Conservation (phyloP, 116 monocot genomes). For the Posidonia oceanica region DNA sequence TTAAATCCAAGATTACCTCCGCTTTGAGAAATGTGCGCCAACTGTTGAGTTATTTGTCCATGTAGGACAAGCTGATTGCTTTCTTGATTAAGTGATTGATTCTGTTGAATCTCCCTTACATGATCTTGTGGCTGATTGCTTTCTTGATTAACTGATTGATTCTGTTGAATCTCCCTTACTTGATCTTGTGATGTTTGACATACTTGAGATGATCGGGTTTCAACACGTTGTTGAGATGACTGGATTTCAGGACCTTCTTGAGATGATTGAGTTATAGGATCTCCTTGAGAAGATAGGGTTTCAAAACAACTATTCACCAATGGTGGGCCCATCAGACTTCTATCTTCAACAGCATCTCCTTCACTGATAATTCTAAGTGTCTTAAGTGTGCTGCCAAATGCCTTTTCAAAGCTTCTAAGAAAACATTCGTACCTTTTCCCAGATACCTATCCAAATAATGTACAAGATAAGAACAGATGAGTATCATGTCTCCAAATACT, state of each 20-base stretch:
- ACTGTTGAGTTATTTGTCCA: conserved; percentile 18
- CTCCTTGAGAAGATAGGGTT: conserved; percentile 1
- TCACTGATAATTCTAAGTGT: conserved; percentile 42
- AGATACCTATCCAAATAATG: conserved; percentile 44
- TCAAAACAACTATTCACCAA: not conserved
- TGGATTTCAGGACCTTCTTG: not conserved
- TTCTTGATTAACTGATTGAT: conserved; percentile 8
- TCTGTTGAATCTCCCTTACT: conserved; percentile 14
- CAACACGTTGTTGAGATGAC: not conserved
- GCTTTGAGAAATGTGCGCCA: conserved; percentile 24
- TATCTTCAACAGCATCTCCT: conserved; percentile 13
- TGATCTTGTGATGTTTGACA: not conserved
- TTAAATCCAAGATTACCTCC: conserved; percentile 10
- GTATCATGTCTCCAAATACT: not conserved
- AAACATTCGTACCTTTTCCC: conserved; percentile 62
- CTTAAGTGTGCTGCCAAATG: conserved; percentile 81
- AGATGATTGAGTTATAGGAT: conserved; percentile 1
- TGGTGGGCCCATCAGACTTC: not conserved
- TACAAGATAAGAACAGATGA: conserved; percentile 2
- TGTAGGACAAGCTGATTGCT: conserved; percentile 40
- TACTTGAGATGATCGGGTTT: not conserved
- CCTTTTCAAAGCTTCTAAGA: conserved; percentile 73
- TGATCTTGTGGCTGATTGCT: conserved; percentile 16
- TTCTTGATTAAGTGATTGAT: conserved; percentile 8
- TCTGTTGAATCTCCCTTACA: conserved; percentile 17